Conservation (phyloP, 345 rosid genomes). For the Salix exigua region DNA sequence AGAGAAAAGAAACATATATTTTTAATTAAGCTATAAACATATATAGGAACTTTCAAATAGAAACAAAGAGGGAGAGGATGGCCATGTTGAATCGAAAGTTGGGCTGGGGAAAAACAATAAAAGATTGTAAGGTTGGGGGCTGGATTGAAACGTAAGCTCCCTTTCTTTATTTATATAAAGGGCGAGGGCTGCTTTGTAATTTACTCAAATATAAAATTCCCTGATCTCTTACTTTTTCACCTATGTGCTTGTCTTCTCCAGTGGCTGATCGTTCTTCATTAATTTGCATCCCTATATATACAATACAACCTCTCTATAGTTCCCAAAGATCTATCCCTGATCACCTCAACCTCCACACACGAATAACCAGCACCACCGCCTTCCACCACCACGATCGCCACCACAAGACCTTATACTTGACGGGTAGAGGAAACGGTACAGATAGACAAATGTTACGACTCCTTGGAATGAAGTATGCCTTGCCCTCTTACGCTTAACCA, state of each 20-base stretch:
- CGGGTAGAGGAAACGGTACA: not conserved
- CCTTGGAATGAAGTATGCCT: constrained; percentile 33
- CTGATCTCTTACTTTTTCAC: not conserved
- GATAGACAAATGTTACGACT: not conserved
- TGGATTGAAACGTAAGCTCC: not conserved
- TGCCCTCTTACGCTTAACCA: constrained; percentile 40
- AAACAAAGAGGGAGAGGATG: not conserved
- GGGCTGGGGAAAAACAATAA: not conserved
- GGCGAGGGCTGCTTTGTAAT: not conserved
- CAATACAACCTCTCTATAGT: not conserved
- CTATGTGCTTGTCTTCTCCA: not conserved
- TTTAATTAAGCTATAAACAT: no score
- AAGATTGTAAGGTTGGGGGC: not conserved
- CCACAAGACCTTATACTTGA: not conserved
- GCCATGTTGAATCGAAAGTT: not conserved
- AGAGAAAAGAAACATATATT: no score
- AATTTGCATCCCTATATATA: not conserved
- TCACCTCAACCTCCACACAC: not conserved
- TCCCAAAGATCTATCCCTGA: not conserved
- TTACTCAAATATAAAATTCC: not conserved
- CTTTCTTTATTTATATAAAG: not conserved
- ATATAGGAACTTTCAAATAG: not conserved
- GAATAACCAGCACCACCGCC: not conserved
- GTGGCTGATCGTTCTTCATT: not conserved
- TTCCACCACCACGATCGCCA: not conserved